Conservation (phyloP, 176 grass and related monocot species). For the Phoenix dactylifera region DNA sequence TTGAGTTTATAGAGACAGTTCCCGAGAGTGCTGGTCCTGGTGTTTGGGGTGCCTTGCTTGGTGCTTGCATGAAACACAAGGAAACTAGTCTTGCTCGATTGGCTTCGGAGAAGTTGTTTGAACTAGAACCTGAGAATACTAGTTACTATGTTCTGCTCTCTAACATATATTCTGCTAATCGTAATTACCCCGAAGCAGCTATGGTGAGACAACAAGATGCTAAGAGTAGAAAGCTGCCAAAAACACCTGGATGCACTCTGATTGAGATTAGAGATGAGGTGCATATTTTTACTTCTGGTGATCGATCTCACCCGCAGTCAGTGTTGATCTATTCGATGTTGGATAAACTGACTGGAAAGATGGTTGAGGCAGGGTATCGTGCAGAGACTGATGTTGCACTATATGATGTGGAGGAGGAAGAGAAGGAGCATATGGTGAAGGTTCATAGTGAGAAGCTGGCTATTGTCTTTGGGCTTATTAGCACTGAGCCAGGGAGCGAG, state of each 20-base stretch:
- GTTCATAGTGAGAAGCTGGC: slow-evolving; percentile 24
- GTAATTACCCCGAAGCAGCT: slow-evolving; percentile 16
- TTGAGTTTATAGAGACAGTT: slow-evolving; percentile 7
- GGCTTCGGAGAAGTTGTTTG: slow-evolving; percentile 12
- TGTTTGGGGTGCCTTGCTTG: slow-evolving; percentile 26
- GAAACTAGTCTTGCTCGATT: slow-evolving; percentile 7
- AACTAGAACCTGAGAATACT: slow-evolving; percentile 17
- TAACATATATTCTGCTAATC: slow-evolving; percentile 18
- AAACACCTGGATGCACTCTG: slow-evolving; percentile 14
- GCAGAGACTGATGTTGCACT: slow-evolving; percentile 15
- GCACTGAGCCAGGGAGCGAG: slow-evolving; percentile 14
- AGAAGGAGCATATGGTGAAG: slow-evolving; percentile 23
- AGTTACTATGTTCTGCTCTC: slow-evolving; percentile 25
- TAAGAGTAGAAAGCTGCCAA: slow-evolving; percentile 2
- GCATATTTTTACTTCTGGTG: slow-evolving; percentile 14
- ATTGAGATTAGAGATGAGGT: slow-evolving; percentile 11
- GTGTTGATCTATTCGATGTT: slow-evolving; percentile 1
- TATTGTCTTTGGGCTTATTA: slow-evolving; percentile 11
- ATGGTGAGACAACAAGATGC: slow-evolving; percentile 20
- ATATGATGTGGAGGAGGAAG: slow-evolving; percentile 21
- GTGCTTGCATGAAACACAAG: slow-evolving; percentile 25
- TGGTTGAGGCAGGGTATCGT: slow-evolving; percentile 11
- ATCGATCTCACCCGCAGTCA: slow-evolving; percentile 11
- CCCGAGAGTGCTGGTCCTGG: slow-evolving; percentile 8
- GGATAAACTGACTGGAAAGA: slow-evolving; percentile 8